Evolutionary conservation across 2,329 filamentous ascomycete species (phyloP), one percentile per base, ranked within the genome.

Genomic region (Aspergillus hortae): DNA sequence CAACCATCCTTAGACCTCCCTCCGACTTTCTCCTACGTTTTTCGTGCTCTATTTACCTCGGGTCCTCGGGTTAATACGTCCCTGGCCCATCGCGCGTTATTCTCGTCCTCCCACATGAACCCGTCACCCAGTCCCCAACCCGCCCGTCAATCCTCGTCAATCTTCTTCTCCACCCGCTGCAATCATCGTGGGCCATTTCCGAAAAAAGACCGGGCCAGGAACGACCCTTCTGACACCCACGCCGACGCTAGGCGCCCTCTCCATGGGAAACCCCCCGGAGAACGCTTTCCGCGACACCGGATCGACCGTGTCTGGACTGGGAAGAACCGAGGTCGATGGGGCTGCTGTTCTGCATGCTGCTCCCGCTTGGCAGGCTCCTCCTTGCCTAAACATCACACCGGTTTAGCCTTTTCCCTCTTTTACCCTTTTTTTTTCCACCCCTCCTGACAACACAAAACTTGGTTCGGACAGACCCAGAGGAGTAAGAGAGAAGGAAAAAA

Each of bases 61-160:
- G 58, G 54, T 53, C 38, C 49, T 60, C 58, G 58, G 58, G 54
- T 44, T 56, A 58, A 56, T 58, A 46, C 9, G 35, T 40, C 53
- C 51, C 19, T 25, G 11, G 27, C 44, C 44, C 17, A 15, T 21
- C 17, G 4, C 4, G 19, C 23, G n/a, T 27, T 30, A 21, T 27
- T 30, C 23, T 38, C 35, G 15, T n/a, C 35, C 35, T 38, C 35
- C 35, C 23, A 45, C 15, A 21, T 43, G 19, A 25, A 11, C 23
- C 21, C 17, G 21, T 25, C 21, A 19, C 6, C 14, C 41, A 23
- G 23, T 32, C 21, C 43, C 30, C 23, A n/a, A 30, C 32, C 25
- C 27, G n/a, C 35, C 35, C 12, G 15, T 38, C 35, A 38, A 10
- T 38, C 35, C 6, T 38, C 14, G 15, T 38, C 14, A 9, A 38